Evolutionary conservation across 2,329 filamentous ascomycete genomes (phyloP), one percentile per base, ranked within the genome.

Genomic region (Graphilbum ipis-grandicollis): DNA sequence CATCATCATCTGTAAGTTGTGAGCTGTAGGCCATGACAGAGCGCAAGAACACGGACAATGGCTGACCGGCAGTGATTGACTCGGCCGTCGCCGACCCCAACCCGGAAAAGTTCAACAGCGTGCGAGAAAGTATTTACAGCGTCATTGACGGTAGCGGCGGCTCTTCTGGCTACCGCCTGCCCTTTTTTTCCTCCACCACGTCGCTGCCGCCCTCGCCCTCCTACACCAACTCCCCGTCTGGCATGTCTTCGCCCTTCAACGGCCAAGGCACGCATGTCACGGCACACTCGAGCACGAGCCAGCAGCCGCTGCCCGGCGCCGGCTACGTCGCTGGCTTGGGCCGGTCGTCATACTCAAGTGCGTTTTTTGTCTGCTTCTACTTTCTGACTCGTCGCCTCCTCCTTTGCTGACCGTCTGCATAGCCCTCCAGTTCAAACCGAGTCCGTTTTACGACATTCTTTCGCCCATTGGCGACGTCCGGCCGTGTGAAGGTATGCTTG

Each of bases 401-500:
- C 26, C 37, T 23, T 23, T 23, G 21, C 21, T 23, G 21, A 10
- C 21, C 21, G 21, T 23, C 21, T 22, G 15, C 13, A 14, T 13
- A 47, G 47, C 42, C 28, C 49, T 55, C 10, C 40, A 53, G 10
- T 67, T 65, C 59, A 88, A 82, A 49, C 55, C 73, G 4, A 93
- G 84, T 49, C 88, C 90, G 0, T 98, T 94, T 55, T 94, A 88
- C 50, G 70, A 71, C 10, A 64, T 88, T 23, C 53, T 75, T 33
- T 63, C 72, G 38, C 66, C 72, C 21, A 56, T 94, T 6, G 72
- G 81, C 5, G 59, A 65, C 8, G 60, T 77, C 15, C 66, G 72
- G 31, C 68, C 73, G 38, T 81, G 85, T 44, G 81, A 88, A 54
- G 68, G 86, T 86, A 65, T 51, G 71, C n/a, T n/a, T n/a, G n/a